A percentile compares a stretch with the other conserved stretches of the same genome.
Evolutionary conservation across 176 grass and related monocot species (phyloP).

Genomic region (Saccharum spontaneum): DNA sequence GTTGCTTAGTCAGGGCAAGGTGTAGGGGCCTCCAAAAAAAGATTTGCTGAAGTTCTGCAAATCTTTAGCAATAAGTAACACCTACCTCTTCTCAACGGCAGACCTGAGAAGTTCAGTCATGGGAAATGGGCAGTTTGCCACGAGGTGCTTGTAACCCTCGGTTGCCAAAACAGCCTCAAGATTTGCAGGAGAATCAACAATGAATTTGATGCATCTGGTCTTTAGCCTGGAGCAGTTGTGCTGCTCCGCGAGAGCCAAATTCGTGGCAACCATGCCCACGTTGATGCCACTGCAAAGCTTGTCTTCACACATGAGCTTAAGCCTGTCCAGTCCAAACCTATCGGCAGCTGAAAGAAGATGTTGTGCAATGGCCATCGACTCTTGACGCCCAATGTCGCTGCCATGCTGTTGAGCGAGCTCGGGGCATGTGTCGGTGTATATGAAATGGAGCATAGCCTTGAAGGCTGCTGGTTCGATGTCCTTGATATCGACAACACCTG

Average conservation of each 20-base stretch:
- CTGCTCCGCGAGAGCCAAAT: slow-evolving; percentile 33
- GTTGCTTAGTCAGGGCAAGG: background rate
- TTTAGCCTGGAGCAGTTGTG: slow-evolving; percentile 28
- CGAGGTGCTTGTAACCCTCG: slow-evolving; percentile 8
- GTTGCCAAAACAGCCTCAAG: slow-evolving; percentile 29
- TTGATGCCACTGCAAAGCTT: background rate
- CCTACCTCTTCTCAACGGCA: background rate
- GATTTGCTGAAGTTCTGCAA: background rate
- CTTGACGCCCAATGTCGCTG: background rate
- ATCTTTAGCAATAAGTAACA: background rate
- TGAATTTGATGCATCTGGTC: slow-evolving; percentile 26
- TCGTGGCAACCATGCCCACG: background rate
- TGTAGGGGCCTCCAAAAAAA: background rate
- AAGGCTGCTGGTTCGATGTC: slow-evolving; percentile 4
- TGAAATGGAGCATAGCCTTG: slow-evolving; percentile 39
- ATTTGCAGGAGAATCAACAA: background rate
- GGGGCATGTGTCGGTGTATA: slow-evolving; percentile 10
- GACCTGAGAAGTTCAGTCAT: slow-evolving; percentile 20
- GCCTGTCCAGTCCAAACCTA: slow-evolving; percentile 27
- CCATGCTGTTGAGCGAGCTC: background rate
- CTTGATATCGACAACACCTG: slow-evolving; percentile 6
- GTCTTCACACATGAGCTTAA: slow-evolving; percentile 11
- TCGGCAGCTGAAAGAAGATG: slow-evolving; percentile 24
- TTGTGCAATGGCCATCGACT: background rate
- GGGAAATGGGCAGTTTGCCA: slow-evolving; percentile 10